Evolutionary conservation across 352 stramenopile genomes (phyloP).

Genomic region (Globisporangium megalacanthum): DNA sequence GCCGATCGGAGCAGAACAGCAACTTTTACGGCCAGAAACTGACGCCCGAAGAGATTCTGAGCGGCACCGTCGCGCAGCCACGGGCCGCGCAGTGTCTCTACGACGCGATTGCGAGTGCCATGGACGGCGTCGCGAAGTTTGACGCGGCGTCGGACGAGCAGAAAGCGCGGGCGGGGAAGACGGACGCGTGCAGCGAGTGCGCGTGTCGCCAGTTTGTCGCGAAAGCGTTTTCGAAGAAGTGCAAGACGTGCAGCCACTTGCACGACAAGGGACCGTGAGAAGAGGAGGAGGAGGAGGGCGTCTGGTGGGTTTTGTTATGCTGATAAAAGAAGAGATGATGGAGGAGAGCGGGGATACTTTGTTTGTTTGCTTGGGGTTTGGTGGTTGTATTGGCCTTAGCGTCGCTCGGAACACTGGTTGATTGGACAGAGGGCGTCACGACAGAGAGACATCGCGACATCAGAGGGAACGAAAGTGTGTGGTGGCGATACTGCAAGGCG

Average conservation of each 20-base stretch:
- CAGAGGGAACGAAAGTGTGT: too few species aligned
- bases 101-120: slow-evolving; percentile 65
- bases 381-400: too few species aligned
- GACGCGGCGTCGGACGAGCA: slow-evolving; percentile 24
- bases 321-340: too few species aligned
- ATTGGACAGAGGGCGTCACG: too few species aligned
- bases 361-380: too few species aligned
- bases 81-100: slow-evolving; percentile 72
- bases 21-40: slow-evolving; percentile 92
- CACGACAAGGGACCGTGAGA: slow-evolving; percentile 33
- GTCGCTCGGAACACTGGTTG: too few species aligned
- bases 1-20: slow-evolving; percentile 90
- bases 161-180: slow-evolving; percentile 13
- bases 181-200: slow-evolving; percentile 38
- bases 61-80: slow-evolving; percentile 43
- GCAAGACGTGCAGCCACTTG: slow-evolving; percentile 60
- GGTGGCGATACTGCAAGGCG: too few species aligned
- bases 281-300: too few species aligned
- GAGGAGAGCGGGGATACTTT: too few species aligned
- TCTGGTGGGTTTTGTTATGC: too few species aligned
- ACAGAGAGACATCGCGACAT: too few species aligned
- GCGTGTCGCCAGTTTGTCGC: slow-evolving; percentile 46
- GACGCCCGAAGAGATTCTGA: slow-evolving; percentile 74
- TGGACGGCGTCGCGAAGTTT: slow-evolving; percentile 61
- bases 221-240: slow-evolving; percentile 75